Conservation (phyloP, 768 basidiomycete genomes). For the Ramaria rubella region DNA sequence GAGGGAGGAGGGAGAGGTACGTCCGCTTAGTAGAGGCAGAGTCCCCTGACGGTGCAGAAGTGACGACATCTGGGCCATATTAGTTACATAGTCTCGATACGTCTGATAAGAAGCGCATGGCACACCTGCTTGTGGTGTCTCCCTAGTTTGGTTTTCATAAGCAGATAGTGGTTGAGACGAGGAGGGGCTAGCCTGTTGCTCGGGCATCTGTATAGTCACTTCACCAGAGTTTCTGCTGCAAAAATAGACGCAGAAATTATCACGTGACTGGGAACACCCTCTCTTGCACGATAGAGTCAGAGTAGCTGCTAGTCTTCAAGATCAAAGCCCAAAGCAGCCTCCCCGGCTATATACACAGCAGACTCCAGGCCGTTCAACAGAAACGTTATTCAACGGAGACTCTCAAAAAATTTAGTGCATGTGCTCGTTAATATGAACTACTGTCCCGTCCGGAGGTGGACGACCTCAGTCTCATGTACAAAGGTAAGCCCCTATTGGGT, state of each 20-base stretch:
- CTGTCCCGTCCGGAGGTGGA: too few species aligned
- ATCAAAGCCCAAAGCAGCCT: not conserved
- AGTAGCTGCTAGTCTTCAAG: not conserved
- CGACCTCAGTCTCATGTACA: too few species aligned
- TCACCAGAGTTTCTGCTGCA: not conserved
- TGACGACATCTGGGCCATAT: too few species aligned
- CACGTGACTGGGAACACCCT: not conserved
- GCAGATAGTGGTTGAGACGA: constrained; percentile 4
- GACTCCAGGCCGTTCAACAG: too few species aligned
- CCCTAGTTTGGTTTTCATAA: not conserved
- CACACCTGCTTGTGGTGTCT: not conserved
- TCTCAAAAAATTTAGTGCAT: not conserved
- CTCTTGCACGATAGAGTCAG: too few species aligned
- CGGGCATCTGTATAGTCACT: constrained; percentile 13
- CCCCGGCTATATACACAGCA: too few species aligned
- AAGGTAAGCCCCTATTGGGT: too few species aligned
- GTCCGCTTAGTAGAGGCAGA: constrained; percentile 50
- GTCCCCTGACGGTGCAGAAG: too few species aligned
- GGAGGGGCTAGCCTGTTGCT: constrained; percentile 12
- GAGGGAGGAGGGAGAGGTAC: constrained; percentile 62
- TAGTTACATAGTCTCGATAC: too few species aligned
- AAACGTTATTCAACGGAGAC: not conserved
- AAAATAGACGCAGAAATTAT: not conserved
- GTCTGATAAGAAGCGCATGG: too few species aligned
- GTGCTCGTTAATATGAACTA: not conserved